phyloP scores from a whole-genome alignment of 73 alveolate genomes.

The Paramecium sexaurelia region DNA sequence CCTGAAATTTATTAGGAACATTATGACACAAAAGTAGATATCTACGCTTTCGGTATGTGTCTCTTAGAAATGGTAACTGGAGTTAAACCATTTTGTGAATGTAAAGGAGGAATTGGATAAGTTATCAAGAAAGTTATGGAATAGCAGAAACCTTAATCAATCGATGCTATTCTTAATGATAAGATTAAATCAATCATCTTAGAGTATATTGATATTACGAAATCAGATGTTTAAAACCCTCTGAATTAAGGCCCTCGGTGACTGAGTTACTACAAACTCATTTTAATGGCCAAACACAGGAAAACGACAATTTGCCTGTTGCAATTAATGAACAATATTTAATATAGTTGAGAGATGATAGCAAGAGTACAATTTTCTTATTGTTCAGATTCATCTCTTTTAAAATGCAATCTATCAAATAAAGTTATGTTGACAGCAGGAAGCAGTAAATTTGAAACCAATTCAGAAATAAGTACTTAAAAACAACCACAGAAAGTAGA shows the following conservation, averaged over 20 bases:
- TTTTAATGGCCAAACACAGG: not conserved
- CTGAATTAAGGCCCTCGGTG: conserved; percentile 56
- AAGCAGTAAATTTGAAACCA: not conserved
- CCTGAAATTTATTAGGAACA: conserved; percentile 97
- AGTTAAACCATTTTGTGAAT: conserved; percentile 95
- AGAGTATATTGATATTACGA: not conserved
- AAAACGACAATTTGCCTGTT: conserved; percentile 47
- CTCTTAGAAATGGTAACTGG: conserved; percentile 97
- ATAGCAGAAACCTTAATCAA: not conserved
- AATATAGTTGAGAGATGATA: not conserved
- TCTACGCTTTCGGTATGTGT: conserved; percentile 99
- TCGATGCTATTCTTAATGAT: conserved; percentile 47
- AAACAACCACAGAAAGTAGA: not conserved
- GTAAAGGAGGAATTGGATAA: conserved; percentile 81
- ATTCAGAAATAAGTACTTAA: not conserved
- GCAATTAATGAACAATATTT: not conserved
- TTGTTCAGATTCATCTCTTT: conserved; percentile 40
- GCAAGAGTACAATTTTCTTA: conserved; percentile 6
- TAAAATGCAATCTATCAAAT: not conserved
- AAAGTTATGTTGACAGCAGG: not conserved
- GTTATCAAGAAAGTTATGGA: conserved; percentile 89
- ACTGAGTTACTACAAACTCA: not conserved
- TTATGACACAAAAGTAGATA: conserved; percentile 97
- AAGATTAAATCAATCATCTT: conserved; percentile 31
- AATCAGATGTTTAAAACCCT: conserved; percentile 35